These are phyloP conservation scores for Termitomyces bulborhizus DNA, from an alignment of 768 basidiomycete species.

Conservation along the genomic window DNA sequence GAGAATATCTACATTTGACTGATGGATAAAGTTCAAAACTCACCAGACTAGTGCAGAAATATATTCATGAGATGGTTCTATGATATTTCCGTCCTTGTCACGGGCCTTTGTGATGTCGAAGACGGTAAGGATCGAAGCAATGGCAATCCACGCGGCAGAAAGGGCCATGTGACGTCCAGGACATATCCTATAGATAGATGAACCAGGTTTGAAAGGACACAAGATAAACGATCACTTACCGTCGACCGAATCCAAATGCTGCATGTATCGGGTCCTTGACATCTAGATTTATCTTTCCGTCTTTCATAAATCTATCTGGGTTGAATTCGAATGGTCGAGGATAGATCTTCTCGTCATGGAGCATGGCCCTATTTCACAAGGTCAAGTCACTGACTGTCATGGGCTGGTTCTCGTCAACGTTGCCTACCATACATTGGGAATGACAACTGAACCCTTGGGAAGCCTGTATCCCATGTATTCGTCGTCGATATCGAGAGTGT, in stretches of 20 bases:
- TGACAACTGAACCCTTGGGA: slow-evolving; percentile 23
- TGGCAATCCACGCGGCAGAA: slow-evolving; percentile 9
- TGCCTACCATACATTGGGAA: slow-evolving; percentile 25
- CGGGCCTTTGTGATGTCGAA: slow-evolving; percentile 20
- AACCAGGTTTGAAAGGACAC: neutral
- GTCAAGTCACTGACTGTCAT: neutral
- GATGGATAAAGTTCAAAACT: neutral
- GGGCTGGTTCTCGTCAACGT: neutral
- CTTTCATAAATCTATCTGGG: slow-evolving; percentile 32
- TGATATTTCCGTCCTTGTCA: slow-evolving; percentile 14
- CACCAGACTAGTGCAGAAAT: slow-evolving; percentile 5
- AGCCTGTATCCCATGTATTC: slow-evolving; percentile 29
- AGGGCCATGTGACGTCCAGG: slow-evolving; percentile 30
- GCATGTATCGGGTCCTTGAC: slow-evolving; percentile 10
- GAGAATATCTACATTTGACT: neutral
- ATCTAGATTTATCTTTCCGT: slow-evolving; percentile 13
- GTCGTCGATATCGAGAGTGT: slow-evolving; percentile 24
- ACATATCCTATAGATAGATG: slow-evolving; percentile 16
- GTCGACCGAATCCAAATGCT: slow-evolving; percentile 16
- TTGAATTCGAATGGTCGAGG: slow-evolving; percentile 24
- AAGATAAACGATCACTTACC: slow-evolving; percentile 2
- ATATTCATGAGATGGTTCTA: slow-evolving; percentile 11
- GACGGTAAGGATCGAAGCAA: slow-evolving; percentile 18
- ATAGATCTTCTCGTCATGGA: slow-evolving; percentile 24
- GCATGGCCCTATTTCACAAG: slow-evolving; percentile 24